Conservation (phyloP, 1,139 yeast genomes). For the Arxiozyma bovina region DNA sequence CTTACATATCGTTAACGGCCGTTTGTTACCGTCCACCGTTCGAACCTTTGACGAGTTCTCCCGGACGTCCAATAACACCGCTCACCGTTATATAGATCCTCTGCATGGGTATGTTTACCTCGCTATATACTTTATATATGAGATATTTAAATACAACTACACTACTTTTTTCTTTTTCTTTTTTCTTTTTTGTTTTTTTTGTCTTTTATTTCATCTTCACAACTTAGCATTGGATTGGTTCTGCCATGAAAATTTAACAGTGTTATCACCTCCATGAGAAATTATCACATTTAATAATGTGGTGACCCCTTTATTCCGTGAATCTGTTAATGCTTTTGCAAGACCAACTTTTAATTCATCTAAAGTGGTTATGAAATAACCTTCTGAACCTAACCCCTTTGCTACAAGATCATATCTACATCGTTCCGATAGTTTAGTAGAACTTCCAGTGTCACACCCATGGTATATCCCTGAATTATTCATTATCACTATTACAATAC, state of each 20-base stretch:
- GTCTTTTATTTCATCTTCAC: neutral
- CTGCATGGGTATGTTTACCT: neutral
- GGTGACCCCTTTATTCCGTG: slow-evolving; percentile 29
- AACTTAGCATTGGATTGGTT: slow-evolving; percentile 11
- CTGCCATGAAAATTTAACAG: slow-evolving; percentile 58
- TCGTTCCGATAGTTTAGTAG: slow-evolving; percentile 48
- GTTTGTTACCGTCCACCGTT: neutral
- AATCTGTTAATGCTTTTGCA: slow-evolving; percentile 34
- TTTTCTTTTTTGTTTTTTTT: too few species aligned
- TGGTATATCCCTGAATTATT: slow-evolving; percentile 63
- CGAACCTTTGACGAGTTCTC: slow-evolving; percentile 5
- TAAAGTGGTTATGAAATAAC: slow-evolving; percentile 38
- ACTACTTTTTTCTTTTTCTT: too few species aligned
- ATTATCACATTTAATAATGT: slow-evolving; percentile 50
- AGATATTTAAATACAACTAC: too few species aligned
- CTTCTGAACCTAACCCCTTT: slow-evolving; percentile 46
- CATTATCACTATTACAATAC: slow-evolving; percentile 51
- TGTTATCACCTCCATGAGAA: slow-evolving; percentile 45
- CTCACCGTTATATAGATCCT: neutral
- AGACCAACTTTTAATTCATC: slow-evolving; percentile 37
- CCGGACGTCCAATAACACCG: neutral
- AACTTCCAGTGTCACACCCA: slow-evolving; percentile 36
- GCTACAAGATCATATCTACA: slow-evolving; percentile 50
- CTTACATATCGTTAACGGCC: neutral
- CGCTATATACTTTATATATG: neutral